Evolutionary conservation across 140 eudicot genomes (phyloP).

Genomic region (Cichorium intybus): DNA sequence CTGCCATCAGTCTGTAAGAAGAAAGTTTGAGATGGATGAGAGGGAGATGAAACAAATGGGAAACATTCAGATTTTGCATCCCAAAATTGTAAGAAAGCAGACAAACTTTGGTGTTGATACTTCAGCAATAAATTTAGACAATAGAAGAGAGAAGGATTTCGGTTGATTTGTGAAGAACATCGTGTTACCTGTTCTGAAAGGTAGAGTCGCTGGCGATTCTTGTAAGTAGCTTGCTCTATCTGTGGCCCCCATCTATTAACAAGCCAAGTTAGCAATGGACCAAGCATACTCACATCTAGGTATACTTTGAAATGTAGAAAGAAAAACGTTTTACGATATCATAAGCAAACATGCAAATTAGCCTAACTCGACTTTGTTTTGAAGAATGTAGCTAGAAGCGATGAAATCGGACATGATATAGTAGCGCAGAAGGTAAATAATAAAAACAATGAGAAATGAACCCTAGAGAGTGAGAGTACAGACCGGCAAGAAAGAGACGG

Average conservation of each 20-base stretch:
- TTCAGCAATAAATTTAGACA: neutral
- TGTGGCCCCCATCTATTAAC: conserved; percentile 76
- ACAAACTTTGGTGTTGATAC: conserved; percentile 1
- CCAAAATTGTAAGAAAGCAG: neutral
- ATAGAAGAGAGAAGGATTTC: neutral
- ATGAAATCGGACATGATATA: neutral
- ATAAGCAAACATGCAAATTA: neutral
- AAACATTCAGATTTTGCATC: conserved; percentile 1
- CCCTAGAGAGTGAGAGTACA: conserved; percentile 33
- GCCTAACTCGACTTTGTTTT: neutral
- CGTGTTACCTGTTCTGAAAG: conserved; percentile 79
- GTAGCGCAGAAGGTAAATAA: neutral
- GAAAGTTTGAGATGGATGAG: neutral
- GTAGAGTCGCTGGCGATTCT: conserved; percentile 86
- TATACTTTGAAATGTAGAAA: neutral
- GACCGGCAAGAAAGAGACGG: conserved; percentile 95
- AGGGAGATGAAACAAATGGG: neutral
- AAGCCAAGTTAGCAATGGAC: neutral
- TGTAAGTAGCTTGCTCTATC: conserved; percentile 85
- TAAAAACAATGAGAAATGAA: conserved; percentile 1
- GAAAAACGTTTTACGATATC: neutral
- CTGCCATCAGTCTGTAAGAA: conserved; percentile 83
- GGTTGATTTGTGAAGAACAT: neutral
- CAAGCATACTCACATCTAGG: neutral
- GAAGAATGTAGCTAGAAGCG: neutral